Evolutionary conservation across 495 filamentous ascomycete genomes (phyloP).

Genomic region (Penicillium coprophilum): DNA sequence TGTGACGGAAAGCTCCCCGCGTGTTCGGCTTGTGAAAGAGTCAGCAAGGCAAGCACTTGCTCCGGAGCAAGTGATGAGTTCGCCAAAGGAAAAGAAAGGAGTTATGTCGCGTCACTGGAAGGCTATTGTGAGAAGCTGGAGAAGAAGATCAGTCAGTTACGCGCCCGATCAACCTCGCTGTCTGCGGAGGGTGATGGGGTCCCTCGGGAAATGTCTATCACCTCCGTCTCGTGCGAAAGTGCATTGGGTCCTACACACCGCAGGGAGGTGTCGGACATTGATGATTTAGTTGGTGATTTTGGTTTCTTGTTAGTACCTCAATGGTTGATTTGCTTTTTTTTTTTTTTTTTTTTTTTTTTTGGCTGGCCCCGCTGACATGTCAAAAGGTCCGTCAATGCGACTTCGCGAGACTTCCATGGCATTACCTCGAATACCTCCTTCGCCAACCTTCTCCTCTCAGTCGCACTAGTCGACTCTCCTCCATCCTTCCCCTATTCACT

Average conservation of each 20-base stretch:
- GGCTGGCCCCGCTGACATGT: constrained; percentile 9
- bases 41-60: constrained; percentile 75
- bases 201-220: constrained; percentile 55
- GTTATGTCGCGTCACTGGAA: constrained; percentile 91
- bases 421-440: constrained; percentile 83
- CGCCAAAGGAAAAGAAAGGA: constrained; percentile 88
- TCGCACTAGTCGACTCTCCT: constrained; percentile 64
- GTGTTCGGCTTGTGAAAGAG: constrained; percentile 88
- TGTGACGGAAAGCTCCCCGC: constrained; percentile 94
- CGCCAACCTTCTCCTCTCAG: constrained; percentile 74
- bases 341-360: background rate
- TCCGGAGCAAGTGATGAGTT: constrained; percentile 95
- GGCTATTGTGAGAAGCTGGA: constrained; percentile 83
- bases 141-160: constrained; percentile 59
- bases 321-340: background rate
- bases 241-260: constrained; percentile 37
- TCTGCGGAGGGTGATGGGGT: constrained; percentile 58
- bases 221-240: constrained; percentile 42
- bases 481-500: constrained; percentile 58
- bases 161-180: constrained; percentile 56
- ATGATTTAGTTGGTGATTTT: constrained; percentile 78
- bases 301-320: constrained; percentile 64
- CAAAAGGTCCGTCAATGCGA: constrained; percentile 80
- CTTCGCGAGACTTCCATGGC: constrained; percentile 86
- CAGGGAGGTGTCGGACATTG: constrained; percentile 71